Percentiles rank a stretch among this genome's conserved stretches.
Conservation (phyloP, 2,329 filamentous ascomycete genomes). For the Hypoxylon sp. region DNA sequence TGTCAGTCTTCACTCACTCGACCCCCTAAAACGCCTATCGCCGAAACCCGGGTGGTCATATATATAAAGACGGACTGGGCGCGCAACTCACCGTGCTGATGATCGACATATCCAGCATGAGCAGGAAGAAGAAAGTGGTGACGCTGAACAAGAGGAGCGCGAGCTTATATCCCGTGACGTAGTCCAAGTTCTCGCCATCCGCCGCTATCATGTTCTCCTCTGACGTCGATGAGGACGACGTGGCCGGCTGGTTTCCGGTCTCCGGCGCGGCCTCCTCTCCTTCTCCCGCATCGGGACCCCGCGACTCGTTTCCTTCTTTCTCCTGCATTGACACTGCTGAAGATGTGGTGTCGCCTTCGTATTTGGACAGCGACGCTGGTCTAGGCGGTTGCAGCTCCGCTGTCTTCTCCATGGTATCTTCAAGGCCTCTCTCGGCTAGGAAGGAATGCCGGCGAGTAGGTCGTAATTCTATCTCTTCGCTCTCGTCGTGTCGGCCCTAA, state of each 20-base stretch:
- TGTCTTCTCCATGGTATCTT: conserved; percentile 27
- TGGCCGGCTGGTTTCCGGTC: conserved; percentile 5
- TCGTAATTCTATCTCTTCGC: neutral
- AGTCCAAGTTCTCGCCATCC: conserved; percentile 45
- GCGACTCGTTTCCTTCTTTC: conserved; percentile 18
- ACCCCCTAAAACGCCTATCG: neutral
- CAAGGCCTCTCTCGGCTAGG: neutral
- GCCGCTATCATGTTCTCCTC: conserved; percentile 27
- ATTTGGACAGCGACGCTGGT: neutral
- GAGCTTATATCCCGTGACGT: conserved; percentile 51
- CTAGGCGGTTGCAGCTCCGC: conserved; percentile 15
- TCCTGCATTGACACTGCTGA: conserved; percentile 25
- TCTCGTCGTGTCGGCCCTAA: conserved; percentile 2
- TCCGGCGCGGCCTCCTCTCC: neutral
- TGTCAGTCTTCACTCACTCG: conserved; percentile 10
- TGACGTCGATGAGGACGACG: conserved; percentile 4
- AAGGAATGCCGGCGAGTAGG: neutral
- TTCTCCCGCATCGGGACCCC: neutral
- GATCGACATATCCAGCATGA: conserved; percentile 68
- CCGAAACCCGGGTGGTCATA: neutral
- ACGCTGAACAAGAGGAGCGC: conserved; percentile 53
- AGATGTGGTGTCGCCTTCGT: conserved; percentile 25
- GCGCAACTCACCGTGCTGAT: conserved; percentile 62
- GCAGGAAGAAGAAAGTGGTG: conserved; percentile 62
- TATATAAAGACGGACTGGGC: neutral